phyloP scores from a whole-genome alignment of 768 basidiomycete species.

The Russula brevipes region DNA sequence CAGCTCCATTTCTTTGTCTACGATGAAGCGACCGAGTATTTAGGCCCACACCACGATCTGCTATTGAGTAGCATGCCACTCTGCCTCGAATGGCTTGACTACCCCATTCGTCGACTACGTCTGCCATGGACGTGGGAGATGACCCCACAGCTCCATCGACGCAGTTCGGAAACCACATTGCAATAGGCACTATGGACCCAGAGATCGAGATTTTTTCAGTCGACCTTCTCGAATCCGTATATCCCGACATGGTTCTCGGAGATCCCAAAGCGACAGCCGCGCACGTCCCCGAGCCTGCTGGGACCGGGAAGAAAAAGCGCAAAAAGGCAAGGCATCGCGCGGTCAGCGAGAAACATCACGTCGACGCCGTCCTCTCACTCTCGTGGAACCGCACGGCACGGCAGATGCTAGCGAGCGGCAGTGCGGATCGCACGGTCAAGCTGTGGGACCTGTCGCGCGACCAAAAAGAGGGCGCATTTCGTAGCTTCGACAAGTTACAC shows the following conservation, averaged over 20 bases:
- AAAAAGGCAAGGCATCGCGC: conserved; percentile 74
- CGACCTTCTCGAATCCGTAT: conserved; percentile 89
- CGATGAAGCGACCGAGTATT: conserved; percentile 84
- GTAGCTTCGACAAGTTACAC: conserved; percentile 76
- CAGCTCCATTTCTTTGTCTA: conserved; percentile 96
- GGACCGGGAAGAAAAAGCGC: conserved; percentile 96
- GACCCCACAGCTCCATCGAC: conserved; percentile 30
- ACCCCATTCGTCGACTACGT: conserved; percentile 60
- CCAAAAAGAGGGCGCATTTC: conserved; percentile 59
- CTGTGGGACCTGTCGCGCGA: conserved; percentile 89
- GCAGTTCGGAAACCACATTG: conserved; percentile 80
- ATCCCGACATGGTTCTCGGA: conserved; percentile 87
- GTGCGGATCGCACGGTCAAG: conserved; percentile 94
- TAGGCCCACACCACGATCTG: conserved; percentile 96
- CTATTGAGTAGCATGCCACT: conserved; percentile 97
- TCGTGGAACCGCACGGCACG: conserved; percentile 90
- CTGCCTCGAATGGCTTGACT: conserved; percentile 98
- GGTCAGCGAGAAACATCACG: conserved; percentile 66
- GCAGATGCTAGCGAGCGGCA: conserved; percentile 87
- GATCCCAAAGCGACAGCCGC: conserved; percentile 79
- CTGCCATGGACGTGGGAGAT: conserved; percentile 31
- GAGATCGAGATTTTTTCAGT: conserved; percentile 99
- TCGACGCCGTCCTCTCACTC: conserved; percentile 88
- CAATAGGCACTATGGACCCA: conserved; percentile 94
- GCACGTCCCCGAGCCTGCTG: conserved; percentile 70